Evolutionary conservation across 495 filamentous ascomycete species (phyloP), one percentile per base, ranked within the genome.

Genomic region (Hyaloscypha variabilis): DNA sequence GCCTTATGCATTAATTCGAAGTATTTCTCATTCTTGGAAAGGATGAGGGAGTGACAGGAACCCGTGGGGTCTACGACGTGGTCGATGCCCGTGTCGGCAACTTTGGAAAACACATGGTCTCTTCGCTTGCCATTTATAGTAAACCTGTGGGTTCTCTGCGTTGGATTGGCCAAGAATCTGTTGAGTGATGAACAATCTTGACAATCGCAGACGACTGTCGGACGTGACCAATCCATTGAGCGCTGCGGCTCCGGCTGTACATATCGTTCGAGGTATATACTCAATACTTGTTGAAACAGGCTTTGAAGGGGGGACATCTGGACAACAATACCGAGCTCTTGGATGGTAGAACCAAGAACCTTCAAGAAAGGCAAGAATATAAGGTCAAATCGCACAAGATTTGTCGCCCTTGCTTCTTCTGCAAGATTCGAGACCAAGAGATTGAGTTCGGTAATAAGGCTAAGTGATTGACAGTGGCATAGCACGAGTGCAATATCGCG

Each of bases 101-200:
- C 39, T 17, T 46, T 46, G 14, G 39, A 46, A 46, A 17, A 46
- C 0, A 46, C 19, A 17, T 46, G 39, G 19, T 46, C 39, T 11
- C 39, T 46, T 17, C 39, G 39, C 6, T 46, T 46, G 14, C 1
- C 39, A 46, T 10, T 17, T 1, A 19, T 17, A 10, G 11, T 46
- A 26, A 52, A 55, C 1, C 39, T 30, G n/a, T 28, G 36, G 2
- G 54, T 39, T 2, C 17, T 21, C 21, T 62, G 13, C 17, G 21
- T 25, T 14, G 61, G 60, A 30, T 60, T 57, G 13, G 28, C 52
- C 21, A 71, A 53, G 65, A 65, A 65, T 21, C 6, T 17, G 30
- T 67, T 67, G 10, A 70, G 65, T 1, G 3, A 5, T 3, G 21
- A 1, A 51, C 68, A 70, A 31, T 65, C 60, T 34, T 24, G 21